Percentiles rank a stretch among this genome's conserved stretches.
Evolutionary conservation across 75 land plant species (phyloP).

Genomic region (Selaginella moellendorffii): DNA sequence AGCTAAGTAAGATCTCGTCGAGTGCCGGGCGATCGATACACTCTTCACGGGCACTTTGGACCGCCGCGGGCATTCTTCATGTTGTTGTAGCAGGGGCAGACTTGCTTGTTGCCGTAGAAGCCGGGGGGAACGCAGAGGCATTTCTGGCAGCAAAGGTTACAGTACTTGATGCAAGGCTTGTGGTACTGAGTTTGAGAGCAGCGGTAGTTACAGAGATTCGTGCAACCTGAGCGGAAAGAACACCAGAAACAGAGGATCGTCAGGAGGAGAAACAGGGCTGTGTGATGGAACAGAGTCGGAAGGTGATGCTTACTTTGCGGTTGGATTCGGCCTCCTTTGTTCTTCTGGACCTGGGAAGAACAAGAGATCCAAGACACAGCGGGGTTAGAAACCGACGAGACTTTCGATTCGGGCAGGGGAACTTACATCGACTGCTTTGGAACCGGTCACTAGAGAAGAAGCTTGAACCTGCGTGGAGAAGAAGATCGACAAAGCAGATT

Average conservation of each 20-base stretch:
- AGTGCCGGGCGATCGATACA: not conserved
- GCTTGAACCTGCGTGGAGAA: not conserved
- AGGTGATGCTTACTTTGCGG: not conserved
- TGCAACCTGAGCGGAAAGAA: constrained; percentile 13
- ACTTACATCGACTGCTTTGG: not conserved
- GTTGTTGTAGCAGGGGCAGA: constrained; percentile 34
- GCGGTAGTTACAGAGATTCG: constrained; percentile 11
- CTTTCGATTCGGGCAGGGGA: not conserved
- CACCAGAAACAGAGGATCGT: not conserved
- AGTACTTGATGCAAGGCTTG: constrained; percentile 30
- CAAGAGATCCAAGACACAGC: not conserved
- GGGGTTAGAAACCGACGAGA: not conserved
- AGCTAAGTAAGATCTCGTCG: no score
- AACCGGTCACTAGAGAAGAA: not conserved
- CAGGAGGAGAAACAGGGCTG: not conserved
- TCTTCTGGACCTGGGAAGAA: not conserved
- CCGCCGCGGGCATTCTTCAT: constrained; percentile 31
- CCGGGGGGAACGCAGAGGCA: constrained; percentile 33
- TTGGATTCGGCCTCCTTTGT: not conserved
- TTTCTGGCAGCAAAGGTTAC: constrained; percentile 27
- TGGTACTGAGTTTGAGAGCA: constrained; percentile 18
- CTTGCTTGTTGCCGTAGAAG: constrained; percentile 31
- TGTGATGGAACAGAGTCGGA: not conserved
- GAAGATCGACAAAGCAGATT: no score
- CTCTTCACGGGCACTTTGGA: constrained; percentile 24